Base-by-base conservation (phyloP, 305 asterid genomes). In the Petunia hybrid region DNA sequence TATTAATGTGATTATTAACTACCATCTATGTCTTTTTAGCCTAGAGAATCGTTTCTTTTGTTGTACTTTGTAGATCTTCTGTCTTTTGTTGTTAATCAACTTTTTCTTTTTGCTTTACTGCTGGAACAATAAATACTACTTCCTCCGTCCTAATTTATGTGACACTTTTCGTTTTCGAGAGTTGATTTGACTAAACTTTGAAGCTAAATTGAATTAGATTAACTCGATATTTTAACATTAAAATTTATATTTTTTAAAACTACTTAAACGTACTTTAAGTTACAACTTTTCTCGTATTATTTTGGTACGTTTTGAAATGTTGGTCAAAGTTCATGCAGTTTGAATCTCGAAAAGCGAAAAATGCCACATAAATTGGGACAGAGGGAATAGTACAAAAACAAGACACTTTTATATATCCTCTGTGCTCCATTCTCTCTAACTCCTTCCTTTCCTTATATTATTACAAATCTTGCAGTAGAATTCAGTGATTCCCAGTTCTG, bases 351-450 rank as follows among this genome's bases (percentile, higher is more conserved):
- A n/a, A n/a, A n/a, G n/a, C n/a, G n/a, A n/a, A n/a, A n/a, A n/a
- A n/a, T n/a, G n/a, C n/a, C n/a, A n/a, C n/a, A n/a, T n/a, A n/a
- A n/a, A n/a, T n/a, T n/a, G n/a, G n/a, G n/a, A n/a, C n/a, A n/a
- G n/a, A n/a, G n/a, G n/a, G 22, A 22, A 0, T 22, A 81, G 5
- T 1, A 39, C 60, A 64, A 51, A 31, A 48, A 46, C 0, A 61
- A 13, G 46, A 45, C 75, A 78, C 31, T 35, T 59, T 63, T 39
- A 64, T 46, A 64, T 46, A 64, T 36, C 64, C 76, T 64, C 39
- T 78, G 35, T 64, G 75, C 75, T 43, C 36, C 81, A 62, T 78
- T 78, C 75, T 35, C 63, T 78, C 61, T 76, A 38, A 65, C 9
- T 5, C 14, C 67, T 31, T 39, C n/a, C 36, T 56, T 76, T 38